These are phyloP conservation scores for Ceratocystis smalleyi DNA, from an alignment of 2,329 filamentous ascomycete species.

Conservation along the genomic window DNA sequence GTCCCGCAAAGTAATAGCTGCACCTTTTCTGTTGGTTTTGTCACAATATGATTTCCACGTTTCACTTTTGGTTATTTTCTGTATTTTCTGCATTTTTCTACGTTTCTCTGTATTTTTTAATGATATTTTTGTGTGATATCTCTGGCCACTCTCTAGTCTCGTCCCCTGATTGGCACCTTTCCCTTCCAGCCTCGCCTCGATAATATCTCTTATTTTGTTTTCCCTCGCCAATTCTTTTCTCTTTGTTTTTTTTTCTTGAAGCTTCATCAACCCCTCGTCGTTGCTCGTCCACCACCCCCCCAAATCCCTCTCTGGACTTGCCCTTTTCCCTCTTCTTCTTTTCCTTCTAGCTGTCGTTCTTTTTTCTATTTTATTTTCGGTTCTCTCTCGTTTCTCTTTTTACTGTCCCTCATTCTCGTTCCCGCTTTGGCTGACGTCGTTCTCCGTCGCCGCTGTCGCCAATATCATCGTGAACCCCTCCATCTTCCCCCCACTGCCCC, in stretches of 20 bases:
- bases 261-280: conserved; percentile 24
- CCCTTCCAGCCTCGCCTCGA: background rate
- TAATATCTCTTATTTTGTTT: conserved; percentile 33
- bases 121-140: background rate
- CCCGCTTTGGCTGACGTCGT: background rate
- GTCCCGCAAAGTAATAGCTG: no score
- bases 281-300: conserved; percentile 24
- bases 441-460: background rate
- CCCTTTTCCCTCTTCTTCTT: background rate
- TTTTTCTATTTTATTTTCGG: background rate
- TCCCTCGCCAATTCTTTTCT: conserved; percentile 32
- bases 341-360: background rate
- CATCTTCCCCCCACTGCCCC: background rate
- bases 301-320: background rate
- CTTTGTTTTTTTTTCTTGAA: conserved; percentile 35
- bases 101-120: background rate
- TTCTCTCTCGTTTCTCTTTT: conserved; percentile 8
- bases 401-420: conserved; percentile 5
- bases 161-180: no score
- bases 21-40: no score
- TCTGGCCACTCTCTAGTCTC: background rate
- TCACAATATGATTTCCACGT: no score
- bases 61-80: background rate
- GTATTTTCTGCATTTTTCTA: background rate
- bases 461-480: background rate